Evolutionary conservation across 2,329 filamentous ascomycete species (phyloP).

Genomic region (Hymenoscyphus albidus): DNA sequence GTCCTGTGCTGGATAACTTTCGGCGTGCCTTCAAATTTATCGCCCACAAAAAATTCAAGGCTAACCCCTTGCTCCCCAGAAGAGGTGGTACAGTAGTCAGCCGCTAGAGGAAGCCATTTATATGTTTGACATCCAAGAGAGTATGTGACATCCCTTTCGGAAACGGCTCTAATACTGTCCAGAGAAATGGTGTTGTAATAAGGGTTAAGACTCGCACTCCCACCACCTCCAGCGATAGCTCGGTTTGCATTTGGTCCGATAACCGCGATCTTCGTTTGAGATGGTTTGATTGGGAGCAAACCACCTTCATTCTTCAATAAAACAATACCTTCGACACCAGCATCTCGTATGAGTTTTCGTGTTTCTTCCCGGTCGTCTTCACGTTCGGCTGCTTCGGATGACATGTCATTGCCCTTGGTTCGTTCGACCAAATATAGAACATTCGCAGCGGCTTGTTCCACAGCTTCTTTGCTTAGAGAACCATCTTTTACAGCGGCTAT

Average conservation of each 20-base stretch:
- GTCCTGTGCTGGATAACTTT: constrained; percentile 54
- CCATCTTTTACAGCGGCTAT: constrained; percentile 49
- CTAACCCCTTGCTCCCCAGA: constrained; percentile 57
- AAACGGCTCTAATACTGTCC: constrained; percentile 55
- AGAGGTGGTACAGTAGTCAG: constrained; percentile 53
- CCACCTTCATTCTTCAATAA: constrained; percentile 59
- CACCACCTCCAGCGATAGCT: constrained; percentile 64
- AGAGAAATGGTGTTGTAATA: constrained; percentile 65
- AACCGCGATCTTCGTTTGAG: constrained; percentile 56
- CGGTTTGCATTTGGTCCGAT: constrained; percentile 66
- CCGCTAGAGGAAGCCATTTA: constrained; percentile 63
- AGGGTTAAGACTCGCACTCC: constrained; percentile 64
- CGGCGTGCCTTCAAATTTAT: constrained; percentile 57
- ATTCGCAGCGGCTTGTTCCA: constrained; percentile 57
- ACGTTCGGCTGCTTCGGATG: constrained; percentile 52
- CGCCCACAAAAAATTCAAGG: constrained; percentile 62
- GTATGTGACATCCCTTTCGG: constrained; percentile 54
- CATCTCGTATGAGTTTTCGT: constrained; percentile 54
- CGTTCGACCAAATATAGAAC: constrained; percentile 57
- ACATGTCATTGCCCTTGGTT: constrained; percentile 57
- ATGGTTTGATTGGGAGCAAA: constrained; percentile 55
- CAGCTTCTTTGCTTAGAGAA: constrained; percentile 43
- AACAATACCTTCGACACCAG: constrained; percentile 59
- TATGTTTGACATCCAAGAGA: constrained; percentile 60
- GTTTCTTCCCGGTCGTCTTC: constrained; percentile 56